phyloP scores from a whole-genome alignment of 2,329 filamentous ascomycete species.

The Gaeumannomyces sp. region DNA sequence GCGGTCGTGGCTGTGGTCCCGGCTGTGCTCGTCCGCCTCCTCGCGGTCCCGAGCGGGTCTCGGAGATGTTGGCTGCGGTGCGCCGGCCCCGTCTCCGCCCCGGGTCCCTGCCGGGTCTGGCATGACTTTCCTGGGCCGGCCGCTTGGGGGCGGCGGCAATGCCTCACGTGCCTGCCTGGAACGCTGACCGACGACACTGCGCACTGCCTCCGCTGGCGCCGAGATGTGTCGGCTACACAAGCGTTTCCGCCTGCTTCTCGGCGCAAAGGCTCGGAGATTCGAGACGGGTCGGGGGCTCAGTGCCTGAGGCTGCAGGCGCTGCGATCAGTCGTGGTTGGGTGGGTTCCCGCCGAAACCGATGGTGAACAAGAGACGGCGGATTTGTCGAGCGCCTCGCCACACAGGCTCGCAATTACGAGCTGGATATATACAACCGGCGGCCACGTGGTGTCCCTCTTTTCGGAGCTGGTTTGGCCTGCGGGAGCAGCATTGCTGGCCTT shows the following conservation, averaged over 20 bases:
- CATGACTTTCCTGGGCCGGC: background rate
- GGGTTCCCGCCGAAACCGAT: background rate
- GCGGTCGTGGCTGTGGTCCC: conserved; percentile 5
- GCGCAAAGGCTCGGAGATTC: background rate
- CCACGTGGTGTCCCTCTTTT: background rate
- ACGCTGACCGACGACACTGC: background rate
- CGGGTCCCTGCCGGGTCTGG: background rate
- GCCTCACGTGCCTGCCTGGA: background rate
- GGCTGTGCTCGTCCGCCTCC: background rate
- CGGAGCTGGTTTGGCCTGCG: background rate
- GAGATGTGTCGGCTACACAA: background rate
- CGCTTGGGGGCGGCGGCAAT: background rate
- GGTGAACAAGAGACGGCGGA: background rate
- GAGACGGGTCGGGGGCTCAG: background rate
- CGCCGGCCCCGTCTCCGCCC: background rate
- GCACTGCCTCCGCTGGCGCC: too few relatives aligned
- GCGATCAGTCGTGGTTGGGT: background rate
- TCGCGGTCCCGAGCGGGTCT: background rate
- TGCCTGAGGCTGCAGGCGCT: background rate
- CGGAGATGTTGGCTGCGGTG: conserved; percentile 6
- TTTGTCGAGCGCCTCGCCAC: background rate
- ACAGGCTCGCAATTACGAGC: background rate
- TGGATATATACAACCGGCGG: background rate
- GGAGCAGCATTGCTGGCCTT: background rate
- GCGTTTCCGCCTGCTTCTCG: background rate